Percentiles rank a stretch among this genome's conserved stretches.
Conservation (phyloP, 139 green algal species). For the Closterium sp. region DNA sequence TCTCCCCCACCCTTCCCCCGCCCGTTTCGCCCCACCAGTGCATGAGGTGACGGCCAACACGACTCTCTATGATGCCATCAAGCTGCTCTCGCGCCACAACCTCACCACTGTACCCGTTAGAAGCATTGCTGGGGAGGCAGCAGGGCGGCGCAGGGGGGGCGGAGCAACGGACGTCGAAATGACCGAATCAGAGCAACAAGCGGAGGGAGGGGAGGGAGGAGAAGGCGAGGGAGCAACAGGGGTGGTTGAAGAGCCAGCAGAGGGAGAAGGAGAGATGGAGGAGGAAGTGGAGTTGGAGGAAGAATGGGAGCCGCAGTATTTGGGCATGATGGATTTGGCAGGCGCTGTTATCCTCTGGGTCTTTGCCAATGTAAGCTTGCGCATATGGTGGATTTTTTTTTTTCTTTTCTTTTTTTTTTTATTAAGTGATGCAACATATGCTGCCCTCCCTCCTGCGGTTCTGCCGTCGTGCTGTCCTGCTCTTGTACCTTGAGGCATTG, state of each 20-base stretch:
- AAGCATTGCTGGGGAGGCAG: not conserved
- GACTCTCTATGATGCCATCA: not conserved
- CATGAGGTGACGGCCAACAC: not conserved
- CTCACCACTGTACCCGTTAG: not conserved
- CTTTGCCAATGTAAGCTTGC: not conserved
- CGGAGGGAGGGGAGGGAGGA: too few relatives aligned
- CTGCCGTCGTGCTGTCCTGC: too few relatives aligned
- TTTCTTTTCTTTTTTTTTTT: too few relatives aligned
- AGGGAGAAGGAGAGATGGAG: not conserved
- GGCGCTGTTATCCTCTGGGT: not conserved
- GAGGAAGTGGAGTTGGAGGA: not conserved
- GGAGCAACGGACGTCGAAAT: not conserved
- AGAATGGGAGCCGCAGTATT: not conserved
- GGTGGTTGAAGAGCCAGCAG: not conserved
- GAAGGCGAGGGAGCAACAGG: not conserved
- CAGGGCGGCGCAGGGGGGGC: too few relatives aligned
- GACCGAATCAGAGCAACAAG: not conserved
- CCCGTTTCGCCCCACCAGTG: too few relatives aligned
- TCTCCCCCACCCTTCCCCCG: too few relatives aligned
- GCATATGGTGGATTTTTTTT: too few relatives aligned
- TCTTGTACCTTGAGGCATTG: too few relatives aligned
- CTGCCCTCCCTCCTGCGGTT: too few relatives aligned
- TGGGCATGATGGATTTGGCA: not conserved
- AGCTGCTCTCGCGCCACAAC: not conserved
- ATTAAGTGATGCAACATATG: too few relatives aligned